These are phyloP conservation scores for Macaranga tanarius DNA, from an alignment of 441 rosid species.

Conservation along the genomic window DNA sequence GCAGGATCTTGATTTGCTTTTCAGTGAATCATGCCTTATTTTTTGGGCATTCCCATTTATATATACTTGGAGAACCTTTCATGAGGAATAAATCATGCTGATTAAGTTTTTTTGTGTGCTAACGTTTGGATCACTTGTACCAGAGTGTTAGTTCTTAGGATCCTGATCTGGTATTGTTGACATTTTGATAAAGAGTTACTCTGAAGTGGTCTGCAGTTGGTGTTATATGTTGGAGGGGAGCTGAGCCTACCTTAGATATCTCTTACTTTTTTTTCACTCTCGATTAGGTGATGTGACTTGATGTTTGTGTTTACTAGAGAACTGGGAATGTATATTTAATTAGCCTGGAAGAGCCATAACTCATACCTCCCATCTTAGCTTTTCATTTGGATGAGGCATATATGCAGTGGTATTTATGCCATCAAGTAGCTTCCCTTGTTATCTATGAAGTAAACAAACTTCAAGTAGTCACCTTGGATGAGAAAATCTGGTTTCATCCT, in stretches of 20 bases:
- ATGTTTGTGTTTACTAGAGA: background rate
- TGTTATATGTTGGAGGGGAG: background rate
- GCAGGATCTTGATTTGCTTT: background rate
- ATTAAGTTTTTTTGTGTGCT: background rate
- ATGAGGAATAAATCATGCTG: background rate
- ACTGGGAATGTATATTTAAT: background rate
- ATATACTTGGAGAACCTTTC: background rate
- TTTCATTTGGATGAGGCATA: background rate
- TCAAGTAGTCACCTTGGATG: background rate
- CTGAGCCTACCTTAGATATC: background rate
- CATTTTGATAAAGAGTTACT: background rate
- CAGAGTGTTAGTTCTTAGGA: background rate
- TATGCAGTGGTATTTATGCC: background rate
- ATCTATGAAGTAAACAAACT: background rate
- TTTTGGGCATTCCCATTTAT: background rate
- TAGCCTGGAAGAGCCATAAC: background rate
- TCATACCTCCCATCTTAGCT: background rate
- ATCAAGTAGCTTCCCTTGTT: background rate
- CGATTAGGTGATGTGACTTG: background rate
- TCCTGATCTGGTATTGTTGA: background rate
- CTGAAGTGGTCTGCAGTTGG: background rate
- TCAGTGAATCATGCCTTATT: background rate
- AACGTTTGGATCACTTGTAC: background rate
- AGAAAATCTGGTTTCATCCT: background rate
- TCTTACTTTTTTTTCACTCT: background rate